A percentile compares a stretch with the other conserved stretches of the same genome.
Evolutionary conservation across 768 basidiomycete species (phyloP).

Genomic region (Hortiboletus flavorubellus): DNA sequence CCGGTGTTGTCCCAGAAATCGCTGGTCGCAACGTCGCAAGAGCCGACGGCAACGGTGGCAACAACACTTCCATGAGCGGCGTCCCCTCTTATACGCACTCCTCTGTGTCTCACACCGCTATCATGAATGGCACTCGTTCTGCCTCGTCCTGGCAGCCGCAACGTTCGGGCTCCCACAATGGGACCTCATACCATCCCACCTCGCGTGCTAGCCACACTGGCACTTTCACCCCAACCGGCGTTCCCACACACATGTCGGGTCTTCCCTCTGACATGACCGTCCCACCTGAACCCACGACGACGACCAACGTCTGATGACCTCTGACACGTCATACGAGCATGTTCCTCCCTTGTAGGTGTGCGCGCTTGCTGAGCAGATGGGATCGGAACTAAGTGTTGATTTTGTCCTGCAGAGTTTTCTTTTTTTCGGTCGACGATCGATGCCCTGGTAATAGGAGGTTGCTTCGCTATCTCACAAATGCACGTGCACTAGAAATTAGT

Average conservation of each 20-base stretch:
- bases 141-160: not conserved
- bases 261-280: not conserved
- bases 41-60: not conserved
- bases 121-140: not conserved
- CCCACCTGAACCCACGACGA: no score
- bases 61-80: not conserved
- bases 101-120: not conserved
- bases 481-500: not conserved
- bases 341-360: no score
- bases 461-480: not conserved
- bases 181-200: not conserved
- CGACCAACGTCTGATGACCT: not conserved
- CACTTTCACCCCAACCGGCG: no score
- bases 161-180: not conserved
- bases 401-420: not conserved
- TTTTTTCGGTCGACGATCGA: not conserved
- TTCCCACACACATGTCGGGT: not conserved
- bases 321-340: no score
- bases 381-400: not conserved
- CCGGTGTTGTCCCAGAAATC: slow-evolving; percentile 1
- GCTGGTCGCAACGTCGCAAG: not conserved
- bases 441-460: not conserved
- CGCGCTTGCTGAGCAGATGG: not conserved
- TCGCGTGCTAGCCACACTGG: no score
- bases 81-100: not conserved